Conservation (phyloP, 441 rosid species). For the Theobroma grandiflorum region DNA sequence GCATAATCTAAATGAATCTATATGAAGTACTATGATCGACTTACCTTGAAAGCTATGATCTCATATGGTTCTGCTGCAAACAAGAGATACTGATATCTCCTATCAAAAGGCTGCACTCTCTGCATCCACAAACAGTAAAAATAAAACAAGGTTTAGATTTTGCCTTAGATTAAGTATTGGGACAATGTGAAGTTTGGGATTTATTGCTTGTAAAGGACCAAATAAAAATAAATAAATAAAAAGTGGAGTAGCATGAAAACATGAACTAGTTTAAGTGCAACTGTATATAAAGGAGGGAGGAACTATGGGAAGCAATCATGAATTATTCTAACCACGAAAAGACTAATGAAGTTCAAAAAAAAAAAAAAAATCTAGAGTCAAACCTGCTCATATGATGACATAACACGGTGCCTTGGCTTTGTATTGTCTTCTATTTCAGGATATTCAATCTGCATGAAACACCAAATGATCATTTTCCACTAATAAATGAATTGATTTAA, state of each 20-base stretch:
- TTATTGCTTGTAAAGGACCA: neutral
- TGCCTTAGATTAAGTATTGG: neutral
- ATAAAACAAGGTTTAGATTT: constrained; percentile 15
- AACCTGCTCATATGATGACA: constrained; percentile 98
- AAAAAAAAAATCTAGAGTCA: neutral
- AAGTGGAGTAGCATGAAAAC: neutral
- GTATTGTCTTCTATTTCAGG: constrained; percentile 93
- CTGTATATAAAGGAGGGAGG: neutral
- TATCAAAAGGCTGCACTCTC: constrained; percentile 87
- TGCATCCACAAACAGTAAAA: constrained; percentile 40
- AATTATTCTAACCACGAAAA: neutral
- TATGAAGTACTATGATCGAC: neutral
- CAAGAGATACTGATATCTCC: constrained; percentile 86
- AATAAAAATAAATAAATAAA: neutral
- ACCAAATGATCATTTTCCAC: constrained; percentile 14
- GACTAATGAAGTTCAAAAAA: neutral
- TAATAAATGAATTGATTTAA: neutral
- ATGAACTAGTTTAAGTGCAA: neutral
- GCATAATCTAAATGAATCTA: constrained; percentile 13
- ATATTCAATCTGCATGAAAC: constrained; percentile 76
- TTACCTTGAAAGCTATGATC: constrained; percentile 93
- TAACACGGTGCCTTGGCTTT: constrained; percentile 90
- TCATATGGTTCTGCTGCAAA: constrained; percentile 98
- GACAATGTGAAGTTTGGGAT: neutral
- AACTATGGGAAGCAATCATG: neutral